A percentile compares a stretch with the other conserved stretches of the same genome.
These are phyloP conservation scores for Diplodia mutila DNA, from an alignment of 2,329 filamentous ascomycete species.

Conservation along the genomic window DNA sequence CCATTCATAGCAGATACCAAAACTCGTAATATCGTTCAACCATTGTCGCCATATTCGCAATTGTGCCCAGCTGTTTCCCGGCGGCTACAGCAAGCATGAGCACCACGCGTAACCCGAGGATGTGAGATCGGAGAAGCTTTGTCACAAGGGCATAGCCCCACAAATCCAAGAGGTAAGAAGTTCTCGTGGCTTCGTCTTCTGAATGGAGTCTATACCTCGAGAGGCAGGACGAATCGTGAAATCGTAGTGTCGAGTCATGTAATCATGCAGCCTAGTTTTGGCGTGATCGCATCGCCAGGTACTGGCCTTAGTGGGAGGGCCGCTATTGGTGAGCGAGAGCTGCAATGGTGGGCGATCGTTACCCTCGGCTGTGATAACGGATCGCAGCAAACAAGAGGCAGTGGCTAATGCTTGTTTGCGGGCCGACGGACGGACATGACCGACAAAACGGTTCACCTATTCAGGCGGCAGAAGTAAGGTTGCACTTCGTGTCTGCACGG, in stretches of 20 bases:
- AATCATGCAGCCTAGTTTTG: neutral
- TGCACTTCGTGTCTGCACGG: slow-evolving; percentile 1
- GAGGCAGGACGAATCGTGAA: neutral
- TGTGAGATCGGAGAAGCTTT: neutral
- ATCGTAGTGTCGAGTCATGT: neutral
- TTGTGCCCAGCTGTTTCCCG: neutral
- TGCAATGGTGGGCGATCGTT: neutral
- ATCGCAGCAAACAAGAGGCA: neutral
- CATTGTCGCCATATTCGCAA: neutral
- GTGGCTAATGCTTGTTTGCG: neutral
- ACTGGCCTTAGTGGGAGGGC: neutral
- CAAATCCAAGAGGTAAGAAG: neutral
- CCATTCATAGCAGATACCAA: neutral
- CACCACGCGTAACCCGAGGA: neutral
- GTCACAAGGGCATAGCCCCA: neutral
- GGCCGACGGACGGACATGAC: neutral
- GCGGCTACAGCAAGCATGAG: neutral
- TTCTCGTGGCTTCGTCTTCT: neutral
- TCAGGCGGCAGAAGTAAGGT: neutral
- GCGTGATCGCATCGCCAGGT: neutral
- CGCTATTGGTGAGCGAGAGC: neutral
- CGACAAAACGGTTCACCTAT: neutral
- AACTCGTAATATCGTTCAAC: neutral
- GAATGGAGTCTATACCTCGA: neutral
- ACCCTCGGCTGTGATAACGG: slow-evolving; percentile 1